Conservation (phyloP, 148 eudicot species). For the Rhododendron griersonianum region DNA sequence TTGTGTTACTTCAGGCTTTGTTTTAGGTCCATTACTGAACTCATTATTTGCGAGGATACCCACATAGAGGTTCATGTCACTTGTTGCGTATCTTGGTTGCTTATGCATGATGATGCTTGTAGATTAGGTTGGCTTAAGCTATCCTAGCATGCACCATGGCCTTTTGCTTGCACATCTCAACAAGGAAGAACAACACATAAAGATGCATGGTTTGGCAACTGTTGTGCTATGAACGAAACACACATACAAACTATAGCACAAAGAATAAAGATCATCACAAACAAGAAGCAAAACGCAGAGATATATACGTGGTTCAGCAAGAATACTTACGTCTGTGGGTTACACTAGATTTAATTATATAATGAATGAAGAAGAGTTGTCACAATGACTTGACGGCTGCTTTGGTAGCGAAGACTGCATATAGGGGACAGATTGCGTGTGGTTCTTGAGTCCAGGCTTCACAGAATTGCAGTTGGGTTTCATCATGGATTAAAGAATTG, state of each 20-base stretch:
- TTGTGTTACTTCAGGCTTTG: neutral
- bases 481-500: neutral
- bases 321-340: no score
- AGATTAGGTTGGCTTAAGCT: neutral
- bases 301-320: neutral
- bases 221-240: no score
- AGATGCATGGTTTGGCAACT: no score
- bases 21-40: neutral
- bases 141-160: neutral
- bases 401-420: neutral
- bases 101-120: neutral
- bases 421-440: neutral
- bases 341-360: neutral
- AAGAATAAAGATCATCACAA: no score
- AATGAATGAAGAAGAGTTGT: no score
- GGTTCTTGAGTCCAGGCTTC: neutral
- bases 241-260: no score
- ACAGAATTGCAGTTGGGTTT: neutral
- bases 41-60: neutral
- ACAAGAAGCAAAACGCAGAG: no score
- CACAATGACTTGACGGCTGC: neutral
- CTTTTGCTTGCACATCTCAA: neutral
- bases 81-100: neutral
- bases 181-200: no score
- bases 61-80: neutral